Evolutionary conservation across 176 grass and related monocot genomes (phyloP).

Genomic region (Oryza brachyantha): DNA sequence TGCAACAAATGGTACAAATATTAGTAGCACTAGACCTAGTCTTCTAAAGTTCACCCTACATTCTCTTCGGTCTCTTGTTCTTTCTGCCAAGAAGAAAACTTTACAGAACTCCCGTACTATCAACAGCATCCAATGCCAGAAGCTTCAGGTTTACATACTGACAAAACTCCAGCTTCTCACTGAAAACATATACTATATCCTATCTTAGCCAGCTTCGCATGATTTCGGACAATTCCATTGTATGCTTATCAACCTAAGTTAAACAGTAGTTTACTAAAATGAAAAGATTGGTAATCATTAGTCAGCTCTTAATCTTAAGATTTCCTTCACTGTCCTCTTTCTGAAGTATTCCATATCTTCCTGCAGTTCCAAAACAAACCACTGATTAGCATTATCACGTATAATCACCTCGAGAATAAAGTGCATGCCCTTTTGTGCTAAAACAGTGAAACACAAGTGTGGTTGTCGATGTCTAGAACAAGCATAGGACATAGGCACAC

Average conservation of each 20-base stretch:
- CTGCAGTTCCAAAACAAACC: conserved; percentile 44
- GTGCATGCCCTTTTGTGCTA: not conserved
- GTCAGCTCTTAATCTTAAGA: conserved; percentile 66
- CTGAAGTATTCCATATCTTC: conserved; percentile 88
- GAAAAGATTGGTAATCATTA: conserved; percentile 17
- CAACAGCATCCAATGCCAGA: not conserved
- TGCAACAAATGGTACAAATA: not conserved
- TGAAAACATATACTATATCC: not conserved
- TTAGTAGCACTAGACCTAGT: not conserved
- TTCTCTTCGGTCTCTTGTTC: not conserved
- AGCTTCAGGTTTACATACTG: not conserved
- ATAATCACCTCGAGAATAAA: not conserved
- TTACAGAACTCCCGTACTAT: conserved; percentile 16
- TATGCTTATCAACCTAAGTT: not conserved
- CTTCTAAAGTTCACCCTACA: not conserved
- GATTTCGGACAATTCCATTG: not conserved
- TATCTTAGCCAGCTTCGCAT: not conserved
- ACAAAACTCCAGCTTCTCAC: not conserved
- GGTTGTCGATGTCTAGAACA: too few species aligned
- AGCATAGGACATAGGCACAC: not conserved
- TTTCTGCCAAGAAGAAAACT: not conserved
- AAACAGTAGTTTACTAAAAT: conserved; percentile 6
- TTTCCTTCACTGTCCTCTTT: conserved; percentile 70
- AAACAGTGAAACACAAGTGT: not conserved
- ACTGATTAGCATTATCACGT: not conserved